A percentile compares a stretch with the other conserved stretches of the same genome.
phyloP scores from a whole-genome alignment of 768 basidiomycete genomes.

The Tremella yokohamensis region DNA sequence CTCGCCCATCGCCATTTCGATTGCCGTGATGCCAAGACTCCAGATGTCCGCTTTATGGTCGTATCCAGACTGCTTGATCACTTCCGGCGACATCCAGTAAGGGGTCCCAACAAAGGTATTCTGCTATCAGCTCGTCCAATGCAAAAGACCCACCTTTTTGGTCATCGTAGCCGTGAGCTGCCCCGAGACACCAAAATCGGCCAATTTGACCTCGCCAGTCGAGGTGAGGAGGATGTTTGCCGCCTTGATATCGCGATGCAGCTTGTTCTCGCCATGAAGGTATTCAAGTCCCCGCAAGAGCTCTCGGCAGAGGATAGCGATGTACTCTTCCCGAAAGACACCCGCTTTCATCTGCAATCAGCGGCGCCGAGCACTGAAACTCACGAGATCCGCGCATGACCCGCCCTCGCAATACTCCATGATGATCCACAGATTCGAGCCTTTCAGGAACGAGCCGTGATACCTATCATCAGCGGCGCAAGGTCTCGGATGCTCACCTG shows the following conservation, averaged over 20 bases:
- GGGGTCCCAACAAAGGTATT: conserved; percentile 98
- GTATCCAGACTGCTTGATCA: conserved; percentile 99
- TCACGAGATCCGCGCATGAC: conserved; percentile 91
- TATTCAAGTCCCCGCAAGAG: conserved; percentile 89
- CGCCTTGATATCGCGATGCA: conserved; percentile 95
- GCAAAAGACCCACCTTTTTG: conserved; percentile 43
- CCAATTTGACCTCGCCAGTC: conserved; percentile 70
- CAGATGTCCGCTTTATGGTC: conserved; percentile 99
- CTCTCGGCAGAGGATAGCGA: conserved; percentile 92
- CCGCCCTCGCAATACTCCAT: conserved; percentile 98
- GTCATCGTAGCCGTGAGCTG: conserved; percentile 63
- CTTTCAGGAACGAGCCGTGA: conserved; percentile 92
- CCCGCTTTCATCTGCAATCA: conserved; percentile 87
- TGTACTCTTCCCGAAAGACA: conserved; percentile 96
- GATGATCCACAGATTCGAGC: conserved; percentile 96
- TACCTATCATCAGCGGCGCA: conserved; percentile 59
- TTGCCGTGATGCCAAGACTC: conserved; percentile 84
- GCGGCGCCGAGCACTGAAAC: conserved; percentile 30
- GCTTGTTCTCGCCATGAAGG: conserved; percentile 89
- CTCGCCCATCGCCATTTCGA: conserved; percentile 95
- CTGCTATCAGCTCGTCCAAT: conserved; percentile 60
- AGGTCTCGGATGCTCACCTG: conserved; percentile 60
- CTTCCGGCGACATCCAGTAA: conserved; percentile 99
- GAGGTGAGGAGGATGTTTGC: conserved; percentile 36
- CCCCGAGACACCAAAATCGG: conserved; percentile 97